Evolutionary conservation across 257 asterid species (phyloP).

Genomic region (Linderniella brevidens): DNA sequence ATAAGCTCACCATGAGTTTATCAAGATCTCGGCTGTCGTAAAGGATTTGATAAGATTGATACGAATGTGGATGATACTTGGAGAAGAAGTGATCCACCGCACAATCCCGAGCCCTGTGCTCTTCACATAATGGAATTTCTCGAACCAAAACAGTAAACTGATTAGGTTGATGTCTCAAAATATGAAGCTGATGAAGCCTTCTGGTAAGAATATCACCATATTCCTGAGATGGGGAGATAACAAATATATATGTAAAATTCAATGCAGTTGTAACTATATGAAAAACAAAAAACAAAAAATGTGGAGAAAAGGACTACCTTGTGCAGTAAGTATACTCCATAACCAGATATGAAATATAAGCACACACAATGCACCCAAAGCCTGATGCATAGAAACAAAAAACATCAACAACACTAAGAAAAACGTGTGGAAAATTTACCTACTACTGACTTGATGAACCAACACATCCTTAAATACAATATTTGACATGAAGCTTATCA

Average conservation of each 20-base stretch:
- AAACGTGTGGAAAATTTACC: background rate
- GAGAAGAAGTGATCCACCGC: constrained; percentile 65
- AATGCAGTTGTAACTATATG: background rate
- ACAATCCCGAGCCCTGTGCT: constrained; percentile 71
- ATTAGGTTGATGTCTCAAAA: constrained; percentile 62
- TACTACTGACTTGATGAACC: background rate
- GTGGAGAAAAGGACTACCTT: constrained; percentile 34
- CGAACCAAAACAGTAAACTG: constrained; percentile 91
- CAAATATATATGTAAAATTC: constrained; percentile 8
- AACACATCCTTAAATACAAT: background rate
- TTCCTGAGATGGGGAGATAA: constrained; percentile 33
- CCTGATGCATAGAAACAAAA: constrained; percentile 37
- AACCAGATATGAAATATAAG: constrained; percentile 59
- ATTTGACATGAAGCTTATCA: no score
- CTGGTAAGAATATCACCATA: constrained; percentile 42
- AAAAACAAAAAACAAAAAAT: background rate
- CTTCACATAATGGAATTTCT: constrained; percentile 72
- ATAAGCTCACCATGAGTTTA: constrained; percentile 30
- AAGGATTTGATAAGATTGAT: constrained; percentile 58
- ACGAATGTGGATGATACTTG: constrained; percentile 58
- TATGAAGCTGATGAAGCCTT: constrained; percentile 54
- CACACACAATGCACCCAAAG: constrained; percentile 90
- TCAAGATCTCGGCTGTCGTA: constrained; percentile 65
- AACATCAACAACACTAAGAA: constrained; percentile 6
- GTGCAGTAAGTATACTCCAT: constrained; percentile 72